Evolutionary conservation across 1,284 basidiomycete species (phyloP).

Genomic region (Fomitopsis palustris): DNA sequence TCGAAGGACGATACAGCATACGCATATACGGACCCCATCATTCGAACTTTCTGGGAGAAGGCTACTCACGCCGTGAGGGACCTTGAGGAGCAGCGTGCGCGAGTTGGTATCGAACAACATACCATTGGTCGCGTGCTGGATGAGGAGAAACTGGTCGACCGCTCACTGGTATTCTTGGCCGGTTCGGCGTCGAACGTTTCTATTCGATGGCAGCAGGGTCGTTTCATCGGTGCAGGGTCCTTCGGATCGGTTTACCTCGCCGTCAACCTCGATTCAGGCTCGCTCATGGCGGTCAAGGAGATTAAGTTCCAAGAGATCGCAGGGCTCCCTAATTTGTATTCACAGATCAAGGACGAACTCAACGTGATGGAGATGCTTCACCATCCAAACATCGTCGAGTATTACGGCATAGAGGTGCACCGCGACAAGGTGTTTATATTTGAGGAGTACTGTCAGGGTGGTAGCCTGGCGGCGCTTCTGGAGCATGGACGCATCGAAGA

Average conservation of each 20-base stretch:
- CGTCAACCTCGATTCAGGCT: slow-evolving; percentile 95
- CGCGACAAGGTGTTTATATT: slow-evolving; percentile 99
- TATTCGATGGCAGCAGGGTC: slow-evolving; percentile 97
- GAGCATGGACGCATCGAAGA: slow-evolving; percentile 97
- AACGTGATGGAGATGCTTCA: slow-evolving; percentile 98
- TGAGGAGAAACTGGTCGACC: slow-evolving; percentile 87
- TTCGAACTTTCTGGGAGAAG: slow-evolving; percentile 73
- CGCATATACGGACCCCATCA: slow-evolving; percentile 55
- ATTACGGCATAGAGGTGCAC: slow-evolving; percentile 99
- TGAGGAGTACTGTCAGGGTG: slow-evolving; percentile 98
- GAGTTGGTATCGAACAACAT: slow-evolving; percentile 65
- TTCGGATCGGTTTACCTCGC: slow-evolving; percentile 98
- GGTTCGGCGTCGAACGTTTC: slow-evolving; percentile 93
- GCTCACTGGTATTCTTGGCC: slow-evolving; percentile 88
- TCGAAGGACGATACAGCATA: slow-evolving; percentile 34
- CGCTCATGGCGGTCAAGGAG: slow-evolving; percentile 99
- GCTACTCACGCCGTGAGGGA: slow-evolving; percentile 41
- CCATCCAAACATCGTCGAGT: slow-evolving; percentile 98
- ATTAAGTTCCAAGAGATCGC: slow-evolving; percentile 96
- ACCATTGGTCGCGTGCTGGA: slow-evolving; percentile 88
- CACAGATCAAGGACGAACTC: slow-evolving; percentile 96
- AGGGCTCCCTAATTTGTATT: slow-evolving; percentile 78
- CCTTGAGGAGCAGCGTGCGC: slow-evolving; percentile 55
- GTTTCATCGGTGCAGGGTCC: slow-evolving; percentile 96
- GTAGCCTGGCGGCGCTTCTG: slow-evolving; percentile 85